Percentiles rank a stretch among this genome's conserved stretches.
These are phyloP conservation scores for Myrmaecium sp. DNA, from an alignment of 2,329 filamentous ascomycete species.

Conservation along the genomic window DNA sequence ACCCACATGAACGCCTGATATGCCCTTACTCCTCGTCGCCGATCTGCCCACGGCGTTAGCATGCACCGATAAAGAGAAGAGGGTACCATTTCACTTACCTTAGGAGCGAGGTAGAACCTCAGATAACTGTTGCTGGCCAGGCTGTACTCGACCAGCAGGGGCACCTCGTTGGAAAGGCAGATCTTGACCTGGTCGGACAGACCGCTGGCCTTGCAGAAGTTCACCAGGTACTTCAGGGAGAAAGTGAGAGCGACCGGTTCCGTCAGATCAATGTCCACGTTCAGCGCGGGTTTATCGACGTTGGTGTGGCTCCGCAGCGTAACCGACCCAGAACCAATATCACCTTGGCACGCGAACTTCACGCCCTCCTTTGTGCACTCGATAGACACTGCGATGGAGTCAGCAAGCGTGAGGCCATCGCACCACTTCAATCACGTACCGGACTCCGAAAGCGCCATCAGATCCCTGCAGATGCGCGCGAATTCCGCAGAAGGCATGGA, in stretches of 20 bases:
- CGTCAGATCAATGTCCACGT: conserved; percentile 75
- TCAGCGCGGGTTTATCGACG: conserved; percentile 72
- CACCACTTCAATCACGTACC: conserved; percentile 43
- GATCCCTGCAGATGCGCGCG: conserved; percentile 82
- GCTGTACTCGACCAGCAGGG: conserved; percentile 83
- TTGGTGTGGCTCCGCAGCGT: conserved; percentile 78
- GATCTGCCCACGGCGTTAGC: conserved; percentile 40
- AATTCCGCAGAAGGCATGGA: conserved; percentile 81
- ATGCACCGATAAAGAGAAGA: conserved; percentile 3
- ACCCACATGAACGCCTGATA: no score
- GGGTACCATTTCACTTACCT: conserved; percentile 42
- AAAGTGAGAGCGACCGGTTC: conserved; percentile 93
- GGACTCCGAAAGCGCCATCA: conserved; percentile 85
- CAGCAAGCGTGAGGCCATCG: conserved; percentile 10
- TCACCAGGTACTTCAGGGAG: conserved; percentile 97
- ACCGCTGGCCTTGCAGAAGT: conserved; percentile 96
- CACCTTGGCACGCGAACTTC: conserved; percentile 83
- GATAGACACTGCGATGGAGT: conserved; percentile 55
- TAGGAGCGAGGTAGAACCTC: conserved; percentile 94
- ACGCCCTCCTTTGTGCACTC: conserved; percentile 95
- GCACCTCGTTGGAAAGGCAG: conserved; percentile 89
- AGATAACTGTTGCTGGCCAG: conserved; percentile 71
- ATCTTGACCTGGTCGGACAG: conserved; percentile 74
- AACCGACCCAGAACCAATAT: conserved; percentile 90
- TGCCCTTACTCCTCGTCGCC: conserved; percentile 43